Conservation (phyloP, 495 filamentous ascomycete genomes). For the Penicillium diatomitis region DNA sequence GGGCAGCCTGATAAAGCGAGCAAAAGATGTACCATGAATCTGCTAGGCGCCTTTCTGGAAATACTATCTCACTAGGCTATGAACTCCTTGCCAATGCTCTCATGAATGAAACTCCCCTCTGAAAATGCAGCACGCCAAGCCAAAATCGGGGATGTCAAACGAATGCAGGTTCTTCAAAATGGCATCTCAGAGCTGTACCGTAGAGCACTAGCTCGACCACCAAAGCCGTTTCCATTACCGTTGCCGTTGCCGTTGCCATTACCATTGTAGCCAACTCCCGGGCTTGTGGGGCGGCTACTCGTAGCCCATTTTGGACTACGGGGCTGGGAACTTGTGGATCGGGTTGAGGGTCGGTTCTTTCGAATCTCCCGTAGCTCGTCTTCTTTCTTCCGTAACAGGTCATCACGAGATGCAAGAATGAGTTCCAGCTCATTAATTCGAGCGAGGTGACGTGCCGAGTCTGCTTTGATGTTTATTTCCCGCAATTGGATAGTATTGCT, state of each 20-base stretch:
- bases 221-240: constrained; percentile 19
- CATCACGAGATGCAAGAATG: constrained; percentile 29
- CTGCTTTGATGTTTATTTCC: constrained; percentile 38
- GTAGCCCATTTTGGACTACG: constrained; percentile 35
- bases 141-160: neutral
- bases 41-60: neutral
- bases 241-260: constrained; percentile 16
- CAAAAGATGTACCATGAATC: no score
- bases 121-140: neutral
- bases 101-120: neutral
- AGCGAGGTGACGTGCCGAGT: constrained; percentile 25
- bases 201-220: constrained; percentile 28
- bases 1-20: no score
- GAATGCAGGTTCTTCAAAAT: constrained; percentile 6
- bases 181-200: constrained; percentile 36
- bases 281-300: constrained; percentile 36
- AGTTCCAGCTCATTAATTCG: constrained; percentile 43
- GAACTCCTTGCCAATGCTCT: neutral
- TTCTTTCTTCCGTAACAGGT: constrained; percentile 49
- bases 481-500: constrained; percentile 44
- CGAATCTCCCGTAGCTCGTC: constrained; percentile 50
- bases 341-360: constrained; percentile 38
- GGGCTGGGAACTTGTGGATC: constrained; percentile 38
- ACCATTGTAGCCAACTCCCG: constrained; percentile 28
- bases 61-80: neutral